Base-by-base conservation (phyloP, 2,329 filamentous ascomycete species). In the Claviceps lovelessii region DNA sequence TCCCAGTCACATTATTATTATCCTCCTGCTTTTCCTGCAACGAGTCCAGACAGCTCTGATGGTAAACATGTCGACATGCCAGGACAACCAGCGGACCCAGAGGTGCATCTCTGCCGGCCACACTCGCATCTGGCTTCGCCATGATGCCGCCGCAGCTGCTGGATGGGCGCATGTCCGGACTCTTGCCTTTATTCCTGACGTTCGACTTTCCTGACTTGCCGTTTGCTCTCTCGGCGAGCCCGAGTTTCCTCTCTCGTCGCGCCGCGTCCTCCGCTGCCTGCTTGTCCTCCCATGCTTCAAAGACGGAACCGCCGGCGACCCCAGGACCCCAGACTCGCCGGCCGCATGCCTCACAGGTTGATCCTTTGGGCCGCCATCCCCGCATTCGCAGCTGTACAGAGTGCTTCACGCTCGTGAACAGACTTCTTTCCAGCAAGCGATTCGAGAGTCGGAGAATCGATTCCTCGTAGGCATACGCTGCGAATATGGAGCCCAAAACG, bases 381-480 rank as follows among this genome's bases (percentile, higher is more conserved):
- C 84, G 81, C 67, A 90, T 86, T 3, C 93, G 78, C 6, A 93
- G 77, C 54, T 79, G 76, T 8, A 86, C 81, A 5, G 89, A 84
- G 61, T 87, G 80, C 47, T 83, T 76, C 41, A 98, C 88, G 59
- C 88, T 85, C 45, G 86, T 80, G 63, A 97, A 98, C 6, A 95
- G 76, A 63, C 93, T 93, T 61, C 89, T 85, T 58, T 95, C 90
- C 0, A 98, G 76, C 55, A 98, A 82, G 4, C 85, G 79, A 66
- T 91, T 95, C 0, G 93, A 89, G 3, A 98, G 79, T 1, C 80
- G 77, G 23, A 98, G 77, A 17, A 98, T 87, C 0, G 87, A 90
- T 67, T 91, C 88, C 68, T 98, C 93, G 66, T 97, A 96, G 0
- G 90, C 85, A 66, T 98, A 98, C 0, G 93, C 91, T 0, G 91